Conservation (phyloP, 106 monocot genomes). For the Phalaenopsis equestris region DNA sequence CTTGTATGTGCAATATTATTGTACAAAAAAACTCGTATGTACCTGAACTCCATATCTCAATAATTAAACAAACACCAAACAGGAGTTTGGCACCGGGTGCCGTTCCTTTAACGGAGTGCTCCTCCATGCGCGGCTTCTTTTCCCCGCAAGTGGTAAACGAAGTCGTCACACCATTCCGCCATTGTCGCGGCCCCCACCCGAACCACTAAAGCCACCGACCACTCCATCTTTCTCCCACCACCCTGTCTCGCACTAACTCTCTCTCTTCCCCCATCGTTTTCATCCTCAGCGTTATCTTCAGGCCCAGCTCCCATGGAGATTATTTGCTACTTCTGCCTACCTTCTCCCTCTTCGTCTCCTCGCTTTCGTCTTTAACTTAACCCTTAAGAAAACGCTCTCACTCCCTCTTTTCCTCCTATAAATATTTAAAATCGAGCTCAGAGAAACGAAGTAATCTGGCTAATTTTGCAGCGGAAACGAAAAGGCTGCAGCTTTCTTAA, state of each 20-base stretch:
- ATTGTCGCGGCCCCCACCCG: not conserved
- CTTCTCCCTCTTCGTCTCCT: no score
- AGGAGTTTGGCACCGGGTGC: not conserved
- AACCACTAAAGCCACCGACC: constrained; percentile 10
- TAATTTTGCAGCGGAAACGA: not conserved
- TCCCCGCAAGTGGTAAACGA: not conserved
- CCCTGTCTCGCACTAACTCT: constrained; percentile 2
- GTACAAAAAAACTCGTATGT: no score
- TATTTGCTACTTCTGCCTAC: no score
- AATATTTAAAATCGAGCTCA: not conserved
- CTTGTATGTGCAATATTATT: no score
- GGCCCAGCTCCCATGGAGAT: not conserved
- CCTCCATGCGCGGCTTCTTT: not conserved
- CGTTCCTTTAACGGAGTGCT: not conserved
- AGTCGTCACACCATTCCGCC: not conserved
- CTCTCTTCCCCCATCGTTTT: not conserved
- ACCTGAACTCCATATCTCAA: no score
- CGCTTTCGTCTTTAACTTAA: not conserved
- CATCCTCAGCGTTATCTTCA: not conserved
- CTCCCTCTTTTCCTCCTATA: not conserved
- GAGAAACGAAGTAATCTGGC: not conserved
- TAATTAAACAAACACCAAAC: not conserved
- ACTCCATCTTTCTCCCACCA: not conserved
- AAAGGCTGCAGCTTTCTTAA: not conserved
- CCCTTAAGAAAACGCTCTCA: not conserved